Base-by-base conservation (phyloP, 2,329 filamentous ascomycete species). In the Ambrosiella xylebori region DNA sequence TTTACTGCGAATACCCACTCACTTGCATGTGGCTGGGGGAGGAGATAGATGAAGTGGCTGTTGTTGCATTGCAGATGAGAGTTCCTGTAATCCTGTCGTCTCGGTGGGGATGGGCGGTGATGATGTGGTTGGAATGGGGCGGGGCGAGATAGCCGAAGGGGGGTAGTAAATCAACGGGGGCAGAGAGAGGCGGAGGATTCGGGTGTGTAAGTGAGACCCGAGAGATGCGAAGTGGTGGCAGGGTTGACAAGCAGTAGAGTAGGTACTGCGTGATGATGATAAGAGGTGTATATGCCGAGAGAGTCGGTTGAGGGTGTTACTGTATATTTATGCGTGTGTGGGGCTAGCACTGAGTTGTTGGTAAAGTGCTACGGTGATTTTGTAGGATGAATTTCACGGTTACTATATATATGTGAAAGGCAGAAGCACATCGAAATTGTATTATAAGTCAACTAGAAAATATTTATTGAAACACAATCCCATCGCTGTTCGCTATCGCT, bases 401-500 rank as follows among this genome's bases (percentile, higher is more conserved):
- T 27, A 27, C 27, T 27, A 3, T 4, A 27, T 27, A 27, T 27
- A 27, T 27, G 27, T 11, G 9, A n/a, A 47, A 11, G 2, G 4
- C 35, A 37, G n/a, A 37, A 19, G 6, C 35, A 37, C 7, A 47
- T 37, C 13, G 13, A 49, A 13, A 45, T 8, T 38, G 27, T 56
- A 47, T 11, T 56, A 47, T n/a, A 47, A 47, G 17, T 37, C 35
- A n/a, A 53, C 13, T 11, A 35, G 11, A 53, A 36, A 53, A 53
- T 36, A 11, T 47, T 7, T 47, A 47, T 47, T 47, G n/a, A n/a
- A 38, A 53, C 38, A 7, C 35, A 38, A 53, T 53, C 51, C 35
- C 13, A 38, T 53, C 51, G 35, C 54, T 38, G n/a, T 41, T 56
- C 35, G 41, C 40, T 36, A 39, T 56, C 19, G 40, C 54, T 56